A percentile compares a stretch with the other conserved stretches of the same genome.
These are phyloP conservation scores for Arthroderma sp. DNA, from an alignment of 2,329 filamentous ascomycete species.

Conservation along the genomic window DNA sequence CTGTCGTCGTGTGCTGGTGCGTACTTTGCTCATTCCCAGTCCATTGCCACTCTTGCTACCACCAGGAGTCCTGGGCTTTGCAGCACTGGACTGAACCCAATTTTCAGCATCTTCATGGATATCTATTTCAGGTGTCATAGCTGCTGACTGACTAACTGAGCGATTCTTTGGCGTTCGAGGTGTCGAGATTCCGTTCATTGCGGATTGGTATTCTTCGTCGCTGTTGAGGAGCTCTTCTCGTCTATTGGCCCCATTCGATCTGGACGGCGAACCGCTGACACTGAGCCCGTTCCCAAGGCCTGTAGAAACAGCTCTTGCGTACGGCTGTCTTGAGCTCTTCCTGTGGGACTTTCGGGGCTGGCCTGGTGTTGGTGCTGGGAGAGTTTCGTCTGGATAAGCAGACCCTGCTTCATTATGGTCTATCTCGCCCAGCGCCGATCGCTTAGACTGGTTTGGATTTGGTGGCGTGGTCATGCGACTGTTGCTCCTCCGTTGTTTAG, in stretches of 20 bases:
- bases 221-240: conserved; percentile 41
- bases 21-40: conserved; percentile 50
- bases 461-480: conserved; percentile 68
- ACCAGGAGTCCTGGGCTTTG: conserved; percentile 40
- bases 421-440: conserved; percentile 86
- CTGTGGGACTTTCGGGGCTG: conserved; percentile 84
- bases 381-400: conserved; percentile 56
- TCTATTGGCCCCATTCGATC: not conserved
- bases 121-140: conserved; percentile 54
- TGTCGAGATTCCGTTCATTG: conserved; percentile 46
- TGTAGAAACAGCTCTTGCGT: conserved; percentile 45
- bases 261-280: conserved; percentile 6
- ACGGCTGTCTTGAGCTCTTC: conserved; percentile 59
- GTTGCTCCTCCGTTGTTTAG: conserved; percentile 44
- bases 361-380: conserved; percentile 88
- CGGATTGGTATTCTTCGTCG: conserved; percentile 71
- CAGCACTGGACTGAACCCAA: conserved; percentile 29
- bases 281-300: conserved; percentile 19
- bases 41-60: conserved; percentile 40
- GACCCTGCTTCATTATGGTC: conserved; percentile 57
- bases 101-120: conserved; percentile 56
- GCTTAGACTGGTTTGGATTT: conserved; percentile 59
- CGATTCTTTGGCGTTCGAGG: conserved; percentile 50
- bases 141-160: conserved; percentile 63
- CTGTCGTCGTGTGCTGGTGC: conserved; percentile 38